Conservation (phyloP, 139 green algal species). For the Chlamydomonas sp. region DNA sequence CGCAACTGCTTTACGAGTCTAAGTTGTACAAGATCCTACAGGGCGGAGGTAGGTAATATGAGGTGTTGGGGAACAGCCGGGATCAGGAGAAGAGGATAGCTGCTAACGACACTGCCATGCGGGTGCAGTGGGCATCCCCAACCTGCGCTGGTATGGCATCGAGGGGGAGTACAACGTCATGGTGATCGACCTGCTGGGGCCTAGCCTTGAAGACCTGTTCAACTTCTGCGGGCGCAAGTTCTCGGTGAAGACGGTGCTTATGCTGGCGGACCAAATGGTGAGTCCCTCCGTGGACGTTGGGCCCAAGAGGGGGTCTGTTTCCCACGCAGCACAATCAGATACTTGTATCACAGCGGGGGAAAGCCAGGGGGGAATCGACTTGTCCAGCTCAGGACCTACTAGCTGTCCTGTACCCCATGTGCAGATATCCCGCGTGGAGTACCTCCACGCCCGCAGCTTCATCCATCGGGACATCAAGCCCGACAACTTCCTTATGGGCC, state of each 20-base stretch:
- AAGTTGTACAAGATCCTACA: conserved; percentile 97
- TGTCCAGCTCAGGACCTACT: too few species aligned
- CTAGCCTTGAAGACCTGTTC: conserved; percentile 98
- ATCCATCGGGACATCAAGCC: conserved; percentile 99
- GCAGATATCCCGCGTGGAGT: conserved; percentile 95
- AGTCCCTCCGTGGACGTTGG: not conserved
- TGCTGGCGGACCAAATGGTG: conserved; percentile 99
- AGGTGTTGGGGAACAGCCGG: not conserved
- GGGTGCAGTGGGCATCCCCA: conserved; percentile 94
- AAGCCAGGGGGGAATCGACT: too few species aligned
- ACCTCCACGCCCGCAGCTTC: conserved; percentile 97
- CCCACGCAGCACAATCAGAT: too few species aligned
- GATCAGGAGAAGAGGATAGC: not conserved
- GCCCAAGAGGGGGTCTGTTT: too few species aligned
- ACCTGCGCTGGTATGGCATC: conserved; percentile 97
- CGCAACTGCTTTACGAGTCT: conserved; percentile 94
- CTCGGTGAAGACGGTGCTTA: conserved; percentile 97
- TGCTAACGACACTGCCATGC: not conserved
- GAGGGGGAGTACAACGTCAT: conserved; percentile 99
- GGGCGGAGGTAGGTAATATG: conserved; percentile 77
- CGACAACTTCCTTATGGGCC: conserved; percentile 99
- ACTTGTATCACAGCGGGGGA: too few species aligned
- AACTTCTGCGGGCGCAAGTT: conserved; percentile 99
- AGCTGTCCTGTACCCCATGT: not conserved
- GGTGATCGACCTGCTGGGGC: conserved; percentile 98